Evolutionary conservation across 495 filamentous ascomycete genomes (phyloP).

Genomic region (Articulospora tetracladia): DNA sequence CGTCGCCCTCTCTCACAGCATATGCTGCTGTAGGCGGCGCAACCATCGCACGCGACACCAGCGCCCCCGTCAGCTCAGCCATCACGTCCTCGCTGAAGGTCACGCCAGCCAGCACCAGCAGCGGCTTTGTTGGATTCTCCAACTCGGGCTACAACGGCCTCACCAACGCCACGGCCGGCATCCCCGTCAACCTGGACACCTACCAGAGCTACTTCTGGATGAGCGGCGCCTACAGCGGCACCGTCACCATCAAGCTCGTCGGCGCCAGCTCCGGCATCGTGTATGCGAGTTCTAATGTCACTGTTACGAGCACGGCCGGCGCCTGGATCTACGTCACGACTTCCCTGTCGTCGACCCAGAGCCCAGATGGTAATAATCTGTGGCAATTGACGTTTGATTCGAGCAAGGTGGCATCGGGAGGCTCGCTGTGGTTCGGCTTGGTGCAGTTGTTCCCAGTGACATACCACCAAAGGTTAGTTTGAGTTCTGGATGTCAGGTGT

Average conservation of each 20-base stretch:
- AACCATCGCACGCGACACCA: conserved; percentile 33
- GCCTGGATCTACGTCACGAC: conserved; percentile 32
- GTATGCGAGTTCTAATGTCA: conserved; percentile 35
- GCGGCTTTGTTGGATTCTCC: conserved; percentile 39
- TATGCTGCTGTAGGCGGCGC: conserved; percentile 43
- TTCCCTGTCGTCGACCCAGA: conserved; percentile 30
- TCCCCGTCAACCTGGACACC: conserved; percentile 38
- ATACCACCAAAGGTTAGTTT: no score
- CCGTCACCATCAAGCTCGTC: conserved; percentile 25
- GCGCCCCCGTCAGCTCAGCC: conserved; percentile 36
- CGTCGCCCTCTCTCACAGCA: conserved; percentile 33
- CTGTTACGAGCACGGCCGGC: conserved; percentile 27
- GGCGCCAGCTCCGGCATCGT: conserved; percentile 31
- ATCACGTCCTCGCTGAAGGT: conserved; percentile 48
- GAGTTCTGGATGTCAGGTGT: no score
- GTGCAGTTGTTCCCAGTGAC: no score
- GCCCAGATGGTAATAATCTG: conserved; percentile 46
- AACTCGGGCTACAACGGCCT: conserved; percentile 45
- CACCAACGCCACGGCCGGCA: no score
- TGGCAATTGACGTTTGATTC: conserved; percentile 45
- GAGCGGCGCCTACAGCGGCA: conserved; percentile 31
- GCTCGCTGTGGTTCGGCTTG: conserved; percentile 41
- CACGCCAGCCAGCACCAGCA: conserved; percentile 29
- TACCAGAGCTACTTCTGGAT: conserved; percentile 47
- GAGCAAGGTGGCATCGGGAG: conserved; percentile 31